A percentile compares a stretch with the other conserved stretches of the same genome.
Evolutionary conservation across 441 rosid species (phyloP).

Genomic region (Isatis lusitanica): DNA sequence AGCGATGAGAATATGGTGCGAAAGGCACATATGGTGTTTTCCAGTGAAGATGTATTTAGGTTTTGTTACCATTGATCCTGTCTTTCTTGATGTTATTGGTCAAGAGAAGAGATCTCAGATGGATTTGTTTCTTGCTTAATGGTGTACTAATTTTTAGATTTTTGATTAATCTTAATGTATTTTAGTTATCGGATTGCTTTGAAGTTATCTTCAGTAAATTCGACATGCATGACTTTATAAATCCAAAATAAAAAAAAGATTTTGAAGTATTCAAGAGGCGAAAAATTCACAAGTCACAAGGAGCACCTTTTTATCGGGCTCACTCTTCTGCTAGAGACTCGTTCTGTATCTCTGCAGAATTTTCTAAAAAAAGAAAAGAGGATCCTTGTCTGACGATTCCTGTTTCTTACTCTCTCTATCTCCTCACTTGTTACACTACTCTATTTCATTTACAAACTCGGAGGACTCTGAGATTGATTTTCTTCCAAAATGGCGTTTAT

Average conservation of each 20-base stretch:
- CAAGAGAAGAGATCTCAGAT: constrained; percentile 69
- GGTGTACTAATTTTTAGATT: not conserved
- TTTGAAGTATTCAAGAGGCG: constrained; percentile 29
- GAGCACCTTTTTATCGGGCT: constrained; percentile 34
- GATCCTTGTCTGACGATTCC: not conserved
- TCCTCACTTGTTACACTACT: constrained; percentile 1
- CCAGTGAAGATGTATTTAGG: no score
- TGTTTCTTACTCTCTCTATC: constrained; percentile 12
- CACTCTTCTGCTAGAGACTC: constrained; percentile 48
- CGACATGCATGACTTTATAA: no score
- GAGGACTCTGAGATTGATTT: constrained; percentile 6
- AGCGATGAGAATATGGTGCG: no score
- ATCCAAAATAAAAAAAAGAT: no score
- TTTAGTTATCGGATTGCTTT: no score
- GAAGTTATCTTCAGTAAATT: no score
- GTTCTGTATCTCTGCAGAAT: constrained; percentile 29
- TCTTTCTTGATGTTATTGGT: constrained; percentile 71
- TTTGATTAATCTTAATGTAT: no score
- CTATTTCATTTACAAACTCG: constrained; percentile 26
- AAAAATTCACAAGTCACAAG: constrained; percentile 23
- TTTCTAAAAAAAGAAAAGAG: constrained; percentile 20
- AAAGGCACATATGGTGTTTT: no score
- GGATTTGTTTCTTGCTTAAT: constrained; percentile 40
- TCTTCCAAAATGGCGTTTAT: constrained; percentile 45
- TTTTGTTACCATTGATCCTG: constrained; percentile 77